Percentiles rank a stretch among this genome's conserved stretches.
Conservation (phyloP, 192 early-diverging fungal species). For the Entomortierella chlamydospora region DNA sequence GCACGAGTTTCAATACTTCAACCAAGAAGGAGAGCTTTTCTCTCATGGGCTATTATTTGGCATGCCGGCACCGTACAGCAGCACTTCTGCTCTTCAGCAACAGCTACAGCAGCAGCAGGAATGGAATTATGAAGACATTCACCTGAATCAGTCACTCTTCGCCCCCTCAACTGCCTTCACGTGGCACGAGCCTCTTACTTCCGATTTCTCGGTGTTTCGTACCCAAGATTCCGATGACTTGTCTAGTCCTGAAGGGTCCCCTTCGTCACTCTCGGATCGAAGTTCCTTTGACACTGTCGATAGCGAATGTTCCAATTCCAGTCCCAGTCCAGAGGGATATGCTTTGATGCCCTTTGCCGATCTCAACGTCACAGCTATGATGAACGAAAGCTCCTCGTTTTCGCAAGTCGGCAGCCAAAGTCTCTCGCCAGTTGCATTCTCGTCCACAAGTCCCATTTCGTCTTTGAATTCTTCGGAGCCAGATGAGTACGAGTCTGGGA, state of each 20-base stretch:
- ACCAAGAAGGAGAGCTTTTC: not conserved
- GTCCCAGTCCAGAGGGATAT: not conserved
- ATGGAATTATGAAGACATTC: not conserved
- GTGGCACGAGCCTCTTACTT: not conserved
- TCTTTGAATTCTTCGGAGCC: no score
- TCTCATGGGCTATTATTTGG: not conserved
- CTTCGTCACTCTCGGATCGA: not conserved
- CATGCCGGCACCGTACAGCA: not conserved
- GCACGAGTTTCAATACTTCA: no score
- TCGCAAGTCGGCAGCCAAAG: no score
- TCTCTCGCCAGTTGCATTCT: no score
- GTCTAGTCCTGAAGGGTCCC: not conserved
- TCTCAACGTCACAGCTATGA: no score
- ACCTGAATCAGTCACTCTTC: not conserved
- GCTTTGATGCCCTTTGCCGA: not conserved
- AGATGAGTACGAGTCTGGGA: not conserved
- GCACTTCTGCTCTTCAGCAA: not conserved
- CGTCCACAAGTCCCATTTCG: no score
- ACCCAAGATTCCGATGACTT: not conserved
- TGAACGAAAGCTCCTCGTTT: no score
- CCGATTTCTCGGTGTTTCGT: not conserved
- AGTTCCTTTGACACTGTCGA: not conserved
- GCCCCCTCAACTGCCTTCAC: not conserved
- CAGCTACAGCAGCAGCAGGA: not conserved
- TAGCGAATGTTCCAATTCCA: not conserved